phyloP scores from a whole-genome alignment of 768 basidiomycete genomes.

The Mycena crocata region DNA sequence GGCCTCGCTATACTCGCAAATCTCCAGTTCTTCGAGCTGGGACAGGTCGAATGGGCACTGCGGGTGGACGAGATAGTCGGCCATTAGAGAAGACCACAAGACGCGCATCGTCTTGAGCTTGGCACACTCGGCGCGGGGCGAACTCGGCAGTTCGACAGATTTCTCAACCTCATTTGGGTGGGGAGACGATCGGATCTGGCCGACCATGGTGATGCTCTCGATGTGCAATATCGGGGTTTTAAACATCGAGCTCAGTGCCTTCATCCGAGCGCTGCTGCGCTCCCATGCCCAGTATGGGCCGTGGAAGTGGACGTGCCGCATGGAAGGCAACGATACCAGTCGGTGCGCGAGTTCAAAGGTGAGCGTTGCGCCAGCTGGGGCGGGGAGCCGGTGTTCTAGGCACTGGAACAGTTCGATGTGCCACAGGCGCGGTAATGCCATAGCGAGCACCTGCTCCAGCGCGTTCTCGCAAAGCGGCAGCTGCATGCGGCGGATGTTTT shows the following conservation, averaged over 20 bases:
- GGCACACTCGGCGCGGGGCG: too few relatives aligned
- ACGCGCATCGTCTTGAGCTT: neutral
- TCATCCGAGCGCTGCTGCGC: neutral
- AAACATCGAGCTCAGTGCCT: neutral
- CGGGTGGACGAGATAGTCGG: neutral
- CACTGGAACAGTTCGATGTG: neutral
- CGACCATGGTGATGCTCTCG: neutral
- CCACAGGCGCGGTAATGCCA: neutral
- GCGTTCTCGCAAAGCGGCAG: neutral
- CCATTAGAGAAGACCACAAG: neutral
- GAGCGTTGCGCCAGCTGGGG: neutral
- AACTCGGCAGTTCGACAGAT: neutral
- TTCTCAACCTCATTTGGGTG: neutral
- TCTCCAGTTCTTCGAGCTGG: neutral
- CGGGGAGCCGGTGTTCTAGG: neutral
- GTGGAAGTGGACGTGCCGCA: neutral
- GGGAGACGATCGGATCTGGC: too few relatives aligned
- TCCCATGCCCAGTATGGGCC: neutral
- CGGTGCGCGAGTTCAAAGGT: neutral
- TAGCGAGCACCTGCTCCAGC: neutral
- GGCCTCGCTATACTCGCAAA: neutral
- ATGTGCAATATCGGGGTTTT: neutral
- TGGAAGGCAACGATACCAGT: neutral
- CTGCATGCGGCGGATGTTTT: neutral
- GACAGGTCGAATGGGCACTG: neutral